Evolutionary conservation across 1,284 basidiomycete species (phyloP).

Genomic region (Trametes polyzona): DNA sequence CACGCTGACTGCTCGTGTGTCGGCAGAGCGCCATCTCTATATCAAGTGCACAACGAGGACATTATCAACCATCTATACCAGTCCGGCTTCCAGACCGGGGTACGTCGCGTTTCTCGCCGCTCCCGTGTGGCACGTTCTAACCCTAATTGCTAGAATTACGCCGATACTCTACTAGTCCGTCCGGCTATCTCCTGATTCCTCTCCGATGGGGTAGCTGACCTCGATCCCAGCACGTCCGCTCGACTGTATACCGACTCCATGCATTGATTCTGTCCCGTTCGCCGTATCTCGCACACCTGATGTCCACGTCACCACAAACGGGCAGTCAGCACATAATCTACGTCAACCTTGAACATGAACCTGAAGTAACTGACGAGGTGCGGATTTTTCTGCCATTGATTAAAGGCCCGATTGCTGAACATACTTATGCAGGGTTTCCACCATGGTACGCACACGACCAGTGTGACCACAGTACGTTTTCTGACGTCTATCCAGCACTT

Average conservation of each 20-base stretch:
- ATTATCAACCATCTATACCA: slow-evolving; percentile 78
- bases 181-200: not conserved
- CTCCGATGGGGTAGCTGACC: not conserved
- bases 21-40: slow-evolving; percentile 43
- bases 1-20: slow-evolving; percentile 1
- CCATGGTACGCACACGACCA: slow-evolving; percentile 55
- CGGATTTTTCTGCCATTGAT: slow-evolving; percentile 31
- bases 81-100: slow-evolving; percentile 78
- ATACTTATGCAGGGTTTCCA: slow-evolving; percentile 55
- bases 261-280: slow-evolving; percentile 85
- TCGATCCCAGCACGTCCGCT: slow-evolving; percentile 65
- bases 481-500: slow-evolving; percentile 50
- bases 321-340: slow-evolving; percentile 69
- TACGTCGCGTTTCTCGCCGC: slow-evolving; percentile 46
- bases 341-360: slow-evolving; percentile 75
- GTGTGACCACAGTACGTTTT: slow-evolving; percentile 13
- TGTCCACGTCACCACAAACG: slow-evolving; percentile 72
- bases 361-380: slow-evolving; percentile 84
- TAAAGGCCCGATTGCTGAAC: not conserved
- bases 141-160: slow-evolving; percentile 63
- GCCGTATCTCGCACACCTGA: slow-evolving; percentile 82
- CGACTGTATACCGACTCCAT: slow-evolving; percentile 75
- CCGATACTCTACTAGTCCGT: slow-evolving; percentile 77
- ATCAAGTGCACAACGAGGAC: slow-evolving; percentile 66
- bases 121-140: slow-evolving; percentile 5